These are phyloP conservation scores for Xylaria sp. DNA, from an alignment of 2,329 filamentous ascomycete genomes.

Conservation along the genomic window DNA sequence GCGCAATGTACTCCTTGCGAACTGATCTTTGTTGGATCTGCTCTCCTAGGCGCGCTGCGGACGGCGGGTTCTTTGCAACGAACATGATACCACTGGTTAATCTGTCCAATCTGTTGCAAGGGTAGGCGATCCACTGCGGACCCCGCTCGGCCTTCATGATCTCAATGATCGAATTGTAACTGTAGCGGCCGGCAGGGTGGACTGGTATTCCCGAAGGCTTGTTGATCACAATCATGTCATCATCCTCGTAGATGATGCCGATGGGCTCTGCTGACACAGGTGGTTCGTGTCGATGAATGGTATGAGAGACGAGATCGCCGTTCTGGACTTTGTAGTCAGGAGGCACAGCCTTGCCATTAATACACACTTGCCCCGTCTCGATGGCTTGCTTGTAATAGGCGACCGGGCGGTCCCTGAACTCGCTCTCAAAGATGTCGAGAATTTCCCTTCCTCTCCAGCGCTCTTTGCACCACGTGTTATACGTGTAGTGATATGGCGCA, in stretches of 20 bases:
- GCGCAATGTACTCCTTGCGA: constrained; percentile 89
- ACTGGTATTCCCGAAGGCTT: constrained; percentile 94
- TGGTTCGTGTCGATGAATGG: constrained; percentile 90
- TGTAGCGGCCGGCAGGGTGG: constrained; percentile 90
- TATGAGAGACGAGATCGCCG: constrained; percentile 87
- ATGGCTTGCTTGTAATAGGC: constrained; percentile 89
- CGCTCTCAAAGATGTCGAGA: constrained; percentile 81
- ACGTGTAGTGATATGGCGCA: constrained; percentile 83
- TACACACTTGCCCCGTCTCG: constrained; percentile 66
- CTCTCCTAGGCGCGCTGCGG: constrained; percentile 68
- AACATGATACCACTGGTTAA: constrained; percentile 98
- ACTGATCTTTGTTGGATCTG: constrained; percentile 79
- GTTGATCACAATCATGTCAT: constrained; percentile 92
- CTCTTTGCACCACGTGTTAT: constrained; percentile 92
- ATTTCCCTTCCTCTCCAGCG: constrained; percentile 80
- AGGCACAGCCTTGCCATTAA: constrained; percentile 69
- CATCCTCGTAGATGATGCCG: constrained; percentile 80
- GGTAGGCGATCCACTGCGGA: constrained; percentile 50
- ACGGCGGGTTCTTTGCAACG: constrained; percentile 77
- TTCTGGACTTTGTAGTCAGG: constrained; percentile 73
- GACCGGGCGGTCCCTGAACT: constrained; percentile 81
- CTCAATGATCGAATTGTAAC: constrained; percentile 90
- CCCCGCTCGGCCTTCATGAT: constrained; percentile 78
- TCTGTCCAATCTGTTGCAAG: constrained; percentile 90
- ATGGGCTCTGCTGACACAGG: constrained; percentile 80